Conservation (phyloP, 139 green algal genomes). For the Pleodorina starrii region DNA sequence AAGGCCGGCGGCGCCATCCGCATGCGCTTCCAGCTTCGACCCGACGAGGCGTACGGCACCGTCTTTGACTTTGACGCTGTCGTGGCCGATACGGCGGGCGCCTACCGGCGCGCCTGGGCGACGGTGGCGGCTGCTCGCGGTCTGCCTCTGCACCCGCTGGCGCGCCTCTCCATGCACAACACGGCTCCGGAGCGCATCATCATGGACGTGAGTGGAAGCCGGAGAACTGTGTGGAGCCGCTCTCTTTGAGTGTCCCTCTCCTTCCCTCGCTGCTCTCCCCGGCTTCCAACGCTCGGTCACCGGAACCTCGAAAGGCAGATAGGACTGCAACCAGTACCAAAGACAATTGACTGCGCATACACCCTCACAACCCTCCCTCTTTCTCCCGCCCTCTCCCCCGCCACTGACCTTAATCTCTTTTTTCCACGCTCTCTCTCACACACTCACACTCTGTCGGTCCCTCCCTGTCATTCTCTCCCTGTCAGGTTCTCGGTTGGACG, state of each 20-base stretch:
- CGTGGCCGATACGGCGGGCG: constrained; percentile 58
- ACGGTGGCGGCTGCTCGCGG: background rate
- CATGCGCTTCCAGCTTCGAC: constrained; percentile 71
- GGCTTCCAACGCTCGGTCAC: no score
- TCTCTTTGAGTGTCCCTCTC: no score
- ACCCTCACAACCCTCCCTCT: no score
- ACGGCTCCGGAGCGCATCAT: constrained; percentile 53
- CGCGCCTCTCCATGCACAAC: constrained; percentile 30
- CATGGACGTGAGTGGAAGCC: constrained; percentile 47
- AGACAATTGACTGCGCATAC: no score
- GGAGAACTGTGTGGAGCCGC: background rate
- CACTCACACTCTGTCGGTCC: background rate
- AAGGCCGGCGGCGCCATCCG: constrained; percentile 66
- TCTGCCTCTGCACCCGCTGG: constrained; percentile 6
- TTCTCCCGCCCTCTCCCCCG: background rate
- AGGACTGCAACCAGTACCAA: no score
- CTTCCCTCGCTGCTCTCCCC: no score
- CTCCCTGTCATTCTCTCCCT: no score
- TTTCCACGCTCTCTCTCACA: background rate
- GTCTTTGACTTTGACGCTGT: constrained; percentile 82
- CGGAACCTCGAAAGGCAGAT: no score
- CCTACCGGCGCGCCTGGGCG: constrained; percentile 24
- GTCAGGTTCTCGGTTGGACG: constrained; percentile 78
- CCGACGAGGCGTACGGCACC: constrained; percentile 87
- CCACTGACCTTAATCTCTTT: background rate